Base-by-base conservation (phyloP, 2,329 filamentous ascomycete genomes). In the Aspergillus sp. region DNA sequence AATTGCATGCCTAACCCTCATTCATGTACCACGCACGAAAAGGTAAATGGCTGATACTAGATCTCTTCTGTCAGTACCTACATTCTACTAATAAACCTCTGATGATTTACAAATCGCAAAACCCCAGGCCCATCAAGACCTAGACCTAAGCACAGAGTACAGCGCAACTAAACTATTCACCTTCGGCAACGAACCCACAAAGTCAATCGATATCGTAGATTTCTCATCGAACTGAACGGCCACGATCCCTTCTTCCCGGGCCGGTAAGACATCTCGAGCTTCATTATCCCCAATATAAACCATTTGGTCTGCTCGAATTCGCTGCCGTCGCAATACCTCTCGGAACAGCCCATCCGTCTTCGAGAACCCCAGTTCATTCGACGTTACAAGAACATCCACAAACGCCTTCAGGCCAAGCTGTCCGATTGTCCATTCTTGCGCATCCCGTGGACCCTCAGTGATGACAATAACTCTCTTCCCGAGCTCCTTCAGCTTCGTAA, bases 401-500 rank as follows among this genome's bases (percentile, higher is more conserved):
- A 65, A 69, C 0, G 56, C 40, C 40, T 19, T 33, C 27, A 75
- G 41, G 0, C 68, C 67, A 7, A 79, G 65, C n/a, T 69, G 62
- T 14, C 63, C 47, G 1, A 80, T 43, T 0, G 79, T 79, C 64
- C 78, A 75, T 59, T 77, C 70, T 54, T 82, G 79, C 2, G 78
- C 74, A 64, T 82, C 80, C 40, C 77, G 72, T 0, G 78, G 80
- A 0, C 79, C 79, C 61, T 82, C 79, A 0, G 79, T 81, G 1
- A 82, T 70, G 17, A 82, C 62, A 0, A 72, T 69, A 3, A 81
- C 67, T n/a, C 71, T 77, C 61, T 78, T 77, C 0, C 72, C 71
- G 0, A 68, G 60, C 0, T 33, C 11, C 51, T 71, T 75, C 3
- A 81, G 61, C 1, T 61, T 63, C 5, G 62, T 35, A 0, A 82